Evolutionary conservation across 116 monocot species (phyloP).

Genomic region (Dioscorea cayenensis): DNA sequence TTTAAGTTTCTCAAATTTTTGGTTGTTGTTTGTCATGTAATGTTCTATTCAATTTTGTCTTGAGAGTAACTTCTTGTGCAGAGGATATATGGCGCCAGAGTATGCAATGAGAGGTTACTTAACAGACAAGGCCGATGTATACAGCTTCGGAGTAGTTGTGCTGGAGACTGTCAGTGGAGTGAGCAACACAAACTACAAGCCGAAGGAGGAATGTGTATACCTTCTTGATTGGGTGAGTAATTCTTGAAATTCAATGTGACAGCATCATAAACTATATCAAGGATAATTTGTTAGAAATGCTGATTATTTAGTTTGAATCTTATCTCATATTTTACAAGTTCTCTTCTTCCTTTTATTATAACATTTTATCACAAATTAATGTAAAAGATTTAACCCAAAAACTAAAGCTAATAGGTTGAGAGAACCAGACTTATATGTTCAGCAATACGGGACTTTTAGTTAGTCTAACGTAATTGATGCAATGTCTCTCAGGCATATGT

Average conservation of each 20-base stretch:
- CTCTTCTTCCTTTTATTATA: no score
- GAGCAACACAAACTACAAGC: conserved; percentile 21
- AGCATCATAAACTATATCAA: not conserved
- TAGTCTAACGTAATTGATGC: not conserved
- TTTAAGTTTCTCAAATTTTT: conserved; percentile 10
- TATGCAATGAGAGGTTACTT: conserved; percentile 34
- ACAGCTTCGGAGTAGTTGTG: conserved; percentile 40
- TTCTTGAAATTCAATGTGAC: not conserved
- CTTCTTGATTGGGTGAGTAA: conserved; percentile 41
- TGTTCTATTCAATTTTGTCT: conserved; percentile 16
- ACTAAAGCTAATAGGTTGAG: no score
- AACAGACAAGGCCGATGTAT: conserved; percentile 46
- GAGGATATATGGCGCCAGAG: conserved; percentile 26
- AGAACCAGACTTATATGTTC: no score
- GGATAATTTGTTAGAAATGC: no score
- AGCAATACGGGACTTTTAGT: no score
- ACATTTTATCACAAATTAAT: no score
- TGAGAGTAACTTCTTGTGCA: conserved; percentile 5
- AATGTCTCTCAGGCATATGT: not conserved
- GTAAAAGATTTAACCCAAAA: no score
- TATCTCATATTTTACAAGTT: no score
- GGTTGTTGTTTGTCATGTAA: not conserved
- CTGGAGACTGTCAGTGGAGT: conserved; percentile 42
- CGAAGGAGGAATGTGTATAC: conserved; percentile 18
- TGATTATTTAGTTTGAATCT: no score